These are phyloP conservation scores for Candida koratica DNA, from an alignment of 805 yeast species.

Conservation along the genomic window DNA sequence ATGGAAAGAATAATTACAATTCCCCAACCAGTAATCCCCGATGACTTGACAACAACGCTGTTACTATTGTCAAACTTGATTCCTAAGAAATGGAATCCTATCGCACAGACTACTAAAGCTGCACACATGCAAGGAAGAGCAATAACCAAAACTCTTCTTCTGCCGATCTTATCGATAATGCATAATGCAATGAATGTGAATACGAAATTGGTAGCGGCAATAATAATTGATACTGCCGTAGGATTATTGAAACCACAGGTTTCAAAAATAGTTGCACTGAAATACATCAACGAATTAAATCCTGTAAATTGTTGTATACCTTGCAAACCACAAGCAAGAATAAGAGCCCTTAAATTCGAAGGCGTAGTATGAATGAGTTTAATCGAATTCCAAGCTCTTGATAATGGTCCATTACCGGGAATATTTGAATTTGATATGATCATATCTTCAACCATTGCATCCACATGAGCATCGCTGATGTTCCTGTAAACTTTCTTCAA, in stretches of 20 bases:
- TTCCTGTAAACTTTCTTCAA: conserved; percentile 58
- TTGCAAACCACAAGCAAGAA: conserved; percentile 89
- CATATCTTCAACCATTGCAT: conserved; percentile 66
- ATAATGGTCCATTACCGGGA: conserved; percentile 38
- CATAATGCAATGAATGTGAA: conserved; percentile 83
- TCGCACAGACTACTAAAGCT: conserved; percentile 74
- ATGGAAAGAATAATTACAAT: conserved; percentile 78
- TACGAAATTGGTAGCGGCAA: conserved; percentile 91
- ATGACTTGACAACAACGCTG: conserved; percentile 33
- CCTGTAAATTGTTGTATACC: conserved; percentile 97
- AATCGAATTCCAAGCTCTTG: conserved; percentile 56
- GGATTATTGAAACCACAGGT: conserved; percentile 85
- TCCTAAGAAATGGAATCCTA: conserved; percentile 85
- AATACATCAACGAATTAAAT: conserved; percentile 94
- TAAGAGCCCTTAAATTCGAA: conserved; percentile 82
- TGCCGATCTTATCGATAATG: conserved; percentile 82
- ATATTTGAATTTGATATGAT: conserved; percentile 41
- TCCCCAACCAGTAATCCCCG: conserved; percentile 77
- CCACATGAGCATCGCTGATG: conserved; percentile 61
- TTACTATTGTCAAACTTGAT: conserved; percentile 48
- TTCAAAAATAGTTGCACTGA: conserved; percentile 87
- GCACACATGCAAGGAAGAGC: conserved; percentile 85
- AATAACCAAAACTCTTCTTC: conserved; percentile 72
- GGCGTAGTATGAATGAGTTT: conserved; percentile 62
- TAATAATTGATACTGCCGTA: conserved; percentile 90